Base-by-base conservation (phyloP, 106 monocot genomes). In the Platanthera guangdongensis region DNA sequence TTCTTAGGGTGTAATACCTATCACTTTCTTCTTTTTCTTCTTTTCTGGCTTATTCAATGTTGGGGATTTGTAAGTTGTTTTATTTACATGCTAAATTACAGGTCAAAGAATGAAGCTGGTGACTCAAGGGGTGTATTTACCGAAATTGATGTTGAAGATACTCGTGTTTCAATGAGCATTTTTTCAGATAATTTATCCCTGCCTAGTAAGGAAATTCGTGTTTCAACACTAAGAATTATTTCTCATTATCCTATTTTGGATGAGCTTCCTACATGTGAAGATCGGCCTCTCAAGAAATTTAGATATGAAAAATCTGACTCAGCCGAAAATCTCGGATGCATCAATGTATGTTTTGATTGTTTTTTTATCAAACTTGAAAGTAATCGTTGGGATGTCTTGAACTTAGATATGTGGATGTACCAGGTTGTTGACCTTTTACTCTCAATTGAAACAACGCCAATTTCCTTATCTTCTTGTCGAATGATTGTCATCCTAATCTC, bases 201-300 rank as follows among this genome's bases (percentile, higher is more conserved):
- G 51, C 76, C 89, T 74, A 75, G 88, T 76, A 99, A 99, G 86
- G 68, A 71, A 68, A 62, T 99, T 75, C 89, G 97, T 13, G 13
- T 86, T 50, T 85, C 86, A 65, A 94, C 97, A 7, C 83, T 99
- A 68, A 89, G 85, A 77, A 99, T 99, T 75, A 73, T 99, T 76
- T 94, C 88, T 46, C 86, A 92, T 79, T 84, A 86, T 88, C 72
- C 77, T 47, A 59, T 65, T 78, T 49, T 81, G 69, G 81, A 82
- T 76, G 52, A 68, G 48, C 62, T 52, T 12, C 71, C 48, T 48
- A 30, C 78, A 71, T 75, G 75, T 73, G 86, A 88, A 49, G 89
- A 85, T 16, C 94, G 74, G 9, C 88, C 89, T 62, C 53, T 22
- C 68, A 99, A 99, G 67, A 99, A 85, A 80, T 50, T 81, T 32